Base-by-base conservation (phyloP, 1,139 yeast genomes). In the Saccharomyces hybrid region DNA sequence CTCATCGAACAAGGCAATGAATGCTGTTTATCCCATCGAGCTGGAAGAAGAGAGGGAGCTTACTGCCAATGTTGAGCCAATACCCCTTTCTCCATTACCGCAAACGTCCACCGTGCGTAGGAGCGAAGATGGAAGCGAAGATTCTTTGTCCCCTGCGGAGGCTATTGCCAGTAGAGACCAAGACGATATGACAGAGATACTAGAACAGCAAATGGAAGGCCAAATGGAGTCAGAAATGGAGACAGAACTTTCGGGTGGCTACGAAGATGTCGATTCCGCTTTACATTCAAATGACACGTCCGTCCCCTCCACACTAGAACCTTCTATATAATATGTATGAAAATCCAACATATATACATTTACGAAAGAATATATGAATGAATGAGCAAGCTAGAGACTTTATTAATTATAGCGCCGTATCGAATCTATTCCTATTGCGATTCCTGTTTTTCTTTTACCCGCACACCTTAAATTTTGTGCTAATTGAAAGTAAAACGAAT, bases 181-280 rank as follows among this genome's bases (percentile, higher is more conserved):
- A 29, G 46, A 53, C 46, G 60, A 55, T 11, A 24, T 5, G 2
- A 42, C 56, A 9, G 55, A 53, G 11, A 38, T 38, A 11, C 27
- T 52, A 38, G 62, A 60, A 46, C 55, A 57, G 32, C 49, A 53
- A 14, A 16, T 60, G 38, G 63, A 60, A 34, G 54, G 55, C 3
- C 48, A 50, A 42, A 54, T 53, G 8, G 61, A 58, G 47, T 47
- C 31, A n/a, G 51, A 49, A 31, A 55, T 58, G 57, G 49, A 54
- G 46, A 34, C 46, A 6, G 51, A 54, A n/a, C 44, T 56, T n/a
- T 19, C 52, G 4, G 50, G 46, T 11, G 53, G 48, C 24, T 38
- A 38, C 44, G 44, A 38, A 38, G 44, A 38, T 11, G 7, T 38
- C 19, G 44, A 38, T 38, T 38, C 24, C 4, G 26, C 26, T 4